These are phyloP conservation scores for Nemania sp. DNA, from an alignment of 2,329 filamentous ascomycete genomes.

Conservation along the genomic window DNA sequence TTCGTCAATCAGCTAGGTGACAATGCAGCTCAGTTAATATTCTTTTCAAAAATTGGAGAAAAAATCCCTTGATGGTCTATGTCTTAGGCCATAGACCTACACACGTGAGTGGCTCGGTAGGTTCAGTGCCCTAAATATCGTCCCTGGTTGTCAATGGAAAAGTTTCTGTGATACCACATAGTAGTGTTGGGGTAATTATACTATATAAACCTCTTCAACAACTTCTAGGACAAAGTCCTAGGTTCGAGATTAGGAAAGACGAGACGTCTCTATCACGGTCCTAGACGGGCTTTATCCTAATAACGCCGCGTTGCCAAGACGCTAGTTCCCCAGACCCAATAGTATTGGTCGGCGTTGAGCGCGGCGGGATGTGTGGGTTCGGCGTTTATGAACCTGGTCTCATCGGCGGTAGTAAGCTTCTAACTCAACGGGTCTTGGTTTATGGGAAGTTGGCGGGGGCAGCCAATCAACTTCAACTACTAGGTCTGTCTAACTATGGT, in stretches of 20 bases:
- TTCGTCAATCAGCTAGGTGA: no score
- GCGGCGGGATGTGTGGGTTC: conserved; percentile 11
- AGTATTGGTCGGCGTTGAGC: conserved; percentile 12
- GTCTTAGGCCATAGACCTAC: no score
- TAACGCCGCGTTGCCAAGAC: conserved; percentile 20
- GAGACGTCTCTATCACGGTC: not conserved
- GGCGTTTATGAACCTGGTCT: conserved; percentile 4
- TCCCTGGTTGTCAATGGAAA: no score
- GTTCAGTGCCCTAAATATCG: no score
- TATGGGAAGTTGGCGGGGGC: not conserved
- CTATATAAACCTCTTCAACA: no score
- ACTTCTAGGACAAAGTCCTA: no score
- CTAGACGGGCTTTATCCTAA: not conserved
- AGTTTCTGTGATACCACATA: no score
- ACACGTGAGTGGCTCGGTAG: no score
- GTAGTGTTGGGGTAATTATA: no score
- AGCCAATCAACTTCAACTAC: not conserved
- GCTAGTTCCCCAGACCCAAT: not conserved
- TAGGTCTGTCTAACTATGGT: not conserved
- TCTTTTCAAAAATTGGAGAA: no score
- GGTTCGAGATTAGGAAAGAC: not conserved
- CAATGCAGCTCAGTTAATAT: no score
- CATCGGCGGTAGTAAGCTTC: conserved; percentile 9
- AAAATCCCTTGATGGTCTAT: no score
- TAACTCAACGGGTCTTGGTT: not conserved